phyloP scores from a whole-genome alignment of 495 filamentous ascomycete genomes.

The Aspergillus ostianus region DNA sequence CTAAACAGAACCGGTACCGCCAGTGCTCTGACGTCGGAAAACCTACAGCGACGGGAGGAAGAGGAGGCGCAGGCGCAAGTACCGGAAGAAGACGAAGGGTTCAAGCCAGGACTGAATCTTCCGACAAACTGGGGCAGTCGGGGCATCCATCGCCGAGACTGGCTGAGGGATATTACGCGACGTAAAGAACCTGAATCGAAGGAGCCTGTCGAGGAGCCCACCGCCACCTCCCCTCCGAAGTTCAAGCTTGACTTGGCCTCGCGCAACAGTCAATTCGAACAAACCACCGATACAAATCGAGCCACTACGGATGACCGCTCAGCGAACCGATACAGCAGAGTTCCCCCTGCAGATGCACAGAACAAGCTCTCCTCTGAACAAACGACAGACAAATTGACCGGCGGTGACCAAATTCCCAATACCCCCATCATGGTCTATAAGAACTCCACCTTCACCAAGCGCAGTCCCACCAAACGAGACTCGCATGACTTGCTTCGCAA shows the following conservation, averaged over 20 bases:
- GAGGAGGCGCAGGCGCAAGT: slow-evolving; percentile 19
- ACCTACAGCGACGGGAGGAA: slow-evolving; percentile 46
- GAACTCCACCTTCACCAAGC: slow-evolving; percentile 32
- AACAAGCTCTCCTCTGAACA: slow-evolving; percentile 24
- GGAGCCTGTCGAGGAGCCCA: slow-evolving; percentile 14
- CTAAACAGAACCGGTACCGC: slow-evolving; percentile 45
- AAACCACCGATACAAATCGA: slow-evolving; percentile 14
- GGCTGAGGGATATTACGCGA: slow-evolving; percentile 45
- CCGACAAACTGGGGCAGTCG: slow-evolving; percentile 60
- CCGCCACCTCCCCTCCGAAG: slow-evolving; percentile 11
- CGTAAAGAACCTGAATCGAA: slow-evolving; percentile 29
- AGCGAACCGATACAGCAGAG: slow-evolving; percentile 15
- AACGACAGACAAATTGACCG: slow-evolving; percentile 27
- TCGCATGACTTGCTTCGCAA: slow-evolving; percentile 64
- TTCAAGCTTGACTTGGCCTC: slow-evolving; percentile 17
- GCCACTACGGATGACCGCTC: slow-evolving; percentile 24
- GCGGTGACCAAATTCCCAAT: slow-evolving; percentile 45
- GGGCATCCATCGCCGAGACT: slow-evolving; percentile 49
- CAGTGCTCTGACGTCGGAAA: slow-evolving; percentile 41
- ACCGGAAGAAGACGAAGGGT: slow-evolving; percentile 32
- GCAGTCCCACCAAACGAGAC: slow-evolving; percentile 48
- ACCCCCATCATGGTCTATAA: slow-evolving; percentile 56
- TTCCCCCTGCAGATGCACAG: slow-evolving; percentile 20
- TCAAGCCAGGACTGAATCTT: slow-evolving; percentile 51
- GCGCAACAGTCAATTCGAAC: slow-evolving; percentile 16